Evolutionary conservation across 2,329 filamentous ascomycete species (phyloP).

Genomic region (Stemphylium beticola): DNA sequence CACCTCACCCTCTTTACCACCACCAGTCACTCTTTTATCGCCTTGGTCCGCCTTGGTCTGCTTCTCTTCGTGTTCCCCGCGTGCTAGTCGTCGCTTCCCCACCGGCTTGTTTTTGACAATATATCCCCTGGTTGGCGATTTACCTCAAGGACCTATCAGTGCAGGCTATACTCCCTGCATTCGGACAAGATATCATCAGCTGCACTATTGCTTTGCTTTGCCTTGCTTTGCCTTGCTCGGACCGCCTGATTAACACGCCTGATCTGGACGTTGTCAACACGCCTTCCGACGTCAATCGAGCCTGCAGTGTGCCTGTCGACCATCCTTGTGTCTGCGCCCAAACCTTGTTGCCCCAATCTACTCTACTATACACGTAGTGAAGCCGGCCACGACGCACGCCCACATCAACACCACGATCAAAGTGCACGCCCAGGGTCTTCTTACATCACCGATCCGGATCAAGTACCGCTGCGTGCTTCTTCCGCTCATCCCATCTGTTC

Average conservation of each 20-base stretch:
- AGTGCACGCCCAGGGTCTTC: conserved; percentile 8
- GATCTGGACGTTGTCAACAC: conserved; percentile 33
- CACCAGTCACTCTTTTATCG: conserved; percentile 23
- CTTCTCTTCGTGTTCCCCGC: conserved; percentile 30
- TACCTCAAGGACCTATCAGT: conserved; percentile 28
- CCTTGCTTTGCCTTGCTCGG: conserved; percentile 41
- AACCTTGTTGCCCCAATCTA: conserved; percentile 32
- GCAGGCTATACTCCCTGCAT: conserved; percentile 30
- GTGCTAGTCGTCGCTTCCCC: conserved; percentile 29
- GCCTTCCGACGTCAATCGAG: conserved; percentile 12
- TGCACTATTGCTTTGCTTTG: conserved; percentile 37
- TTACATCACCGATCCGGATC: conserved; percentile 12
- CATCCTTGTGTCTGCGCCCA: no score
- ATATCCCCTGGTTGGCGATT: conserved; percentile 39
- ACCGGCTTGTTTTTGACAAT: conserved; percentile 34
- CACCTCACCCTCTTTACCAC: conserved; percentile 11
- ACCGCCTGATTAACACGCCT: conserved; percentile 36
- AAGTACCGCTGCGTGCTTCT: conserved; percentile 16
- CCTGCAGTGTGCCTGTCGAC: conserved; percentile 26
- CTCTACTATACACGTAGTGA: no score
- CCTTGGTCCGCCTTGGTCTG: conserved; percentile 26
- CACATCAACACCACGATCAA: conserved; percentile 22
- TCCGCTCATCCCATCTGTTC: conserved; percentile 38
- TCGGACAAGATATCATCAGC: conserved; percentile 35
- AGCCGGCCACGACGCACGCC: conserved; percentile 31